phyloP scores from a whole-genome alignment of 129 eudicot genomes.

The Flaveria ramosissima region DNA sequence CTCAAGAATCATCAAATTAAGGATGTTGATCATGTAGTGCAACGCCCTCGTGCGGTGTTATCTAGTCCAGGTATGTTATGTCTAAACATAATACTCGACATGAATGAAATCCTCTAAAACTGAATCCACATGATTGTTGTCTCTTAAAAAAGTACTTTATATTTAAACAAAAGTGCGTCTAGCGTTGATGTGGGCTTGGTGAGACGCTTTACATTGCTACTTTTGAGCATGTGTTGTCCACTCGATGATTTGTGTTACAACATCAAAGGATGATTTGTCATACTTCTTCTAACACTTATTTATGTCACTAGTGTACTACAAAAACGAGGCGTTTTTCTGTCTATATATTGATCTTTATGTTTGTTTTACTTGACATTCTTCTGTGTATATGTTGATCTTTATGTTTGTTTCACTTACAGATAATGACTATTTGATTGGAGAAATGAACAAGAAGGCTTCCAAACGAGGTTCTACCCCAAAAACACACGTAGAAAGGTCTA shows the following conservation, averaged over 20 bases:
- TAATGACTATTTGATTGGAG: slow-evolving; percentile 1
- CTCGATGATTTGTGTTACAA: too few relatives aligned
- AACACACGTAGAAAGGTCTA: neutral
- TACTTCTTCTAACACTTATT: neutral
- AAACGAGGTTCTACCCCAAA: neutral
- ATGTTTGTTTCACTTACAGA: neutral
- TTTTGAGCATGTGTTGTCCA: too few relatives aligned
- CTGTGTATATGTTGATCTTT: neutral
- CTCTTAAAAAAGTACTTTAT: too few relatives aligned
- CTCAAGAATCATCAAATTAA: slow-evolving; percentile 18
- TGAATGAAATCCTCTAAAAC: neutral
- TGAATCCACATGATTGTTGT: neutral
- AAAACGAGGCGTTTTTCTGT: neutral
- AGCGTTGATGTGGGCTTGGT: too few relatives aligned
- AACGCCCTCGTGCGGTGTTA: slow-evolving; percentile 42
- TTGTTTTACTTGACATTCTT: neutral
- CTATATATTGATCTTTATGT: neutral
- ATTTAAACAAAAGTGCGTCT: too few relatives aligned
- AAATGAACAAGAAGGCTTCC: slow-evolving; percentile 9
- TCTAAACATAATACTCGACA: neutral
- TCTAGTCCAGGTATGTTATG: slow-evolving; percentile 24
- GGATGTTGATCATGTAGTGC: slow-evolving; percentile 26
- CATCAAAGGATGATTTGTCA: neutral
- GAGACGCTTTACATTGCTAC: too few relatives aligned
- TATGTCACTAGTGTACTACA: neutral